These are phyloP conservation scores for Coprinopsis strossmayeri DNA, from an alignment of 768 basidiomycete species.

Conservation along the genomic window DNA sequence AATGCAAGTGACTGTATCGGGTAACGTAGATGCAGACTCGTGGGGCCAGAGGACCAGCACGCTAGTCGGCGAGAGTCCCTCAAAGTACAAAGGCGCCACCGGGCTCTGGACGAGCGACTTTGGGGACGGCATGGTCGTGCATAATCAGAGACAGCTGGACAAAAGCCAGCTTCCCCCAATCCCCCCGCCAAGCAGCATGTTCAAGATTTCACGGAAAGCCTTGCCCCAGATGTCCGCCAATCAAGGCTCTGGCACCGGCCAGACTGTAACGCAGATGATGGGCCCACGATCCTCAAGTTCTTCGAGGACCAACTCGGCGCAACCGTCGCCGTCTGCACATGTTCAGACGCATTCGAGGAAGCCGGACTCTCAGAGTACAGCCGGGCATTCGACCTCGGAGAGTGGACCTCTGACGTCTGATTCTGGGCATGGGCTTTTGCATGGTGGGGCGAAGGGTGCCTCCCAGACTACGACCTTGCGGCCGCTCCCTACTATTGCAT, in stretches of 20 bases:
- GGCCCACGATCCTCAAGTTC: background rate
- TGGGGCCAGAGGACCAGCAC: background rate
- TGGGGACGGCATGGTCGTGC: background rate
- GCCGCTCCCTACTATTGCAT: background rate
- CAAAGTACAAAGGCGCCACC: background rate
- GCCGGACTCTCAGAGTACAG: background rate
- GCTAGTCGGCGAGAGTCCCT: background rate
- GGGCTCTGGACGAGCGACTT: background rate
- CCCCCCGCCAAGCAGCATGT: background rate
- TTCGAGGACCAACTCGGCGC: no score
- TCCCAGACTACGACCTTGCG: background rate
- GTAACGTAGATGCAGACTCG: background rate
- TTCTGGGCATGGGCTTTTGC: background rate
- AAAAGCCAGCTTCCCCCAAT: background rate
- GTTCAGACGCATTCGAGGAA: background rate
- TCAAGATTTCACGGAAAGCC: background rate
- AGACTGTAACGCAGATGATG: background rate
- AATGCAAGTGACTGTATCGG: background rate
- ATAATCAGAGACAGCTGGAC: background rate
- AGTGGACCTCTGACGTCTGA: background rate
- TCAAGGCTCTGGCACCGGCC: background rate
- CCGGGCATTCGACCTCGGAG: background rate
- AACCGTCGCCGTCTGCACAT: no score
- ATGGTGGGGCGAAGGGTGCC: background rate
- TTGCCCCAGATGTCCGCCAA: background rate